Evolutionary conservation across 495 filamentous ascomycete species (phyloP).

Genomic region (Aspergillus baeticus): DNA sequence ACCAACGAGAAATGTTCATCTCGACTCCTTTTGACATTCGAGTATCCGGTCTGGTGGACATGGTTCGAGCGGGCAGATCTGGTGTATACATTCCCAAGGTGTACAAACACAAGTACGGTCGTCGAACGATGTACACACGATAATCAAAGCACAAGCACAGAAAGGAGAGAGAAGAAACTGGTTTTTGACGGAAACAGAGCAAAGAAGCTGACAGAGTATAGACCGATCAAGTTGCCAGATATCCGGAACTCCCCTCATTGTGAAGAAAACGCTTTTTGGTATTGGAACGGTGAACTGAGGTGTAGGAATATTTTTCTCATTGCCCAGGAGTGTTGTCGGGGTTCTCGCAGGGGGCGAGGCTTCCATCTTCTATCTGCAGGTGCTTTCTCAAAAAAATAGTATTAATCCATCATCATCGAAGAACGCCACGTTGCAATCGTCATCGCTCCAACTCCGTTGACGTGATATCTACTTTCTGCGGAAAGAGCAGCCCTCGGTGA

Average conservation of each 20-base stretch:
- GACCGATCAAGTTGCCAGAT: conserved; percentile 64
- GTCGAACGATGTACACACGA: conserved; percentile 13
- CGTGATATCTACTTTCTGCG: conserved; percentile 86
- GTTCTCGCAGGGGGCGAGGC: conserved; percentile 38
- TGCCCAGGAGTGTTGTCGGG: conserved; percentile 43
- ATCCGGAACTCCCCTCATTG: conserved; percentile 77
- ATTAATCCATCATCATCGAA: conserved; percentile 49
- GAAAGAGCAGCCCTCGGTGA: conserved; percentile 99
- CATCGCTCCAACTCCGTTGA: conserved; percentile 32
- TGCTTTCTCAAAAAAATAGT: conserved; percentile 46
- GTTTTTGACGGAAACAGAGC: conserved; percentile 32
- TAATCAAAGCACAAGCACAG: conserved; percentile 22
- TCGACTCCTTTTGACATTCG: conserved; percentile 14
- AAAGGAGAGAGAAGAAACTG: conserved; percentile 21
- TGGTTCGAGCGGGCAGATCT: conserved; percentile 24
- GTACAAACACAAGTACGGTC: conserved; percentile 13
- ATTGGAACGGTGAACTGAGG: conserved; percentile 16
- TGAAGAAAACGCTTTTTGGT: conserved; percentile 29
- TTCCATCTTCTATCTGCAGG: conserved; percentile 75
- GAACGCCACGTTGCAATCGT: conserved; percentile 47
- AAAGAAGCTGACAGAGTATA: conserved; percentile 42
- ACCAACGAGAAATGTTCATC: conserved; percentile 12
- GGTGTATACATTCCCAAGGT: conserved; percentile 19
- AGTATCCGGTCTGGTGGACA: conserved; percentile 16
- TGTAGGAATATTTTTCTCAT: conserved; percentile 21